Conservation (phyloP, 2,329 filamentous ascomycete species). For the Lasiodiplodia citricola region DNA sequence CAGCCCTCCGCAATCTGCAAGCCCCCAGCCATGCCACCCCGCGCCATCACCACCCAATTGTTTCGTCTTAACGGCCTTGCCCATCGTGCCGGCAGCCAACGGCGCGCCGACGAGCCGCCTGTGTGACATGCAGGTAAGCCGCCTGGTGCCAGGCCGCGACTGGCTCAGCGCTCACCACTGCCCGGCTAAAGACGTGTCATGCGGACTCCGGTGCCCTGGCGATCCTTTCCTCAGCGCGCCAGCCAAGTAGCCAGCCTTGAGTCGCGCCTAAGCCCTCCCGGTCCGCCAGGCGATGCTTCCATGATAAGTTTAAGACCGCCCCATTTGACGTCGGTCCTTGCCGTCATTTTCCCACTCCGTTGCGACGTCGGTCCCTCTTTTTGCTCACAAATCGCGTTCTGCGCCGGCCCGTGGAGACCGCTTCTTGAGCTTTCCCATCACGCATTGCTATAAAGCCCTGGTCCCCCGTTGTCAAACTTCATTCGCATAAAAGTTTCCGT, state of each 20-base stretch:
- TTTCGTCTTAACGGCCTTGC: conserved; percentile 4
- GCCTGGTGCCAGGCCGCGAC: not conserved
- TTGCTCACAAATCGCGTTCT: not conserved
- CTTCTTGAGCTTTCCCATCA: not conserved
- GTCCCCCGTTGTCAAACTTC: not conserved
- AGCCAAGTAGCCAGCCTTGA: conserved; percentile 8
- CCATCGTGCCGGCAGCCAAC: not conserved
- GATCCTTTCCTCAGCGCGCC: conserved; percentile 6
- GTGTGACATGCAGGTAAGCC: conserved; percentile 5
- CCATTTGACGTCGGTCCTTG: conserved; percentile 9
- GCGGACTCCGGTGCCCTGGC: conserved; percentile 8
- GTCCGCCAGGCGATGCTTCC: not conserved
- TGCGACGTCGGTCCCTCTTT: conserved; percentile 17
- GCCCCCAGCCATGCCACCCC: not conserved
- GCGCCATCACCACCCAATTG: not conserved
- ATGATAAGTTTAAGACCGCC: conserved; percentile 13
- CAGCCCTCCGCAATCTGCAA: conserved; percentile 13
- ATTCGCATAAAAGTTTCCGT: not conserved
- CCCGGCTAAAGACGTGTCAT: conserved; percentile 19
- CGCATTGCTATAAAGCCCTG: conserved; percentile 10
- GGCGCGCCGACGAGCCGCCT: not conserved
- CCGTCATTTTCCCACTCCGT: conserved; percentile 3
- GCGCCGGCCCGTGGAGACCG: conserved; percentile 1
- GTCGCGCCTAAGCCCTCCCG: not conserved
- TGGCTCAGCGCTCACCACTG: not conserved